phyloP scores from a whole-genome alignment of 768 basidiomycete species.

The Crepidotus variabilis region DNA sequence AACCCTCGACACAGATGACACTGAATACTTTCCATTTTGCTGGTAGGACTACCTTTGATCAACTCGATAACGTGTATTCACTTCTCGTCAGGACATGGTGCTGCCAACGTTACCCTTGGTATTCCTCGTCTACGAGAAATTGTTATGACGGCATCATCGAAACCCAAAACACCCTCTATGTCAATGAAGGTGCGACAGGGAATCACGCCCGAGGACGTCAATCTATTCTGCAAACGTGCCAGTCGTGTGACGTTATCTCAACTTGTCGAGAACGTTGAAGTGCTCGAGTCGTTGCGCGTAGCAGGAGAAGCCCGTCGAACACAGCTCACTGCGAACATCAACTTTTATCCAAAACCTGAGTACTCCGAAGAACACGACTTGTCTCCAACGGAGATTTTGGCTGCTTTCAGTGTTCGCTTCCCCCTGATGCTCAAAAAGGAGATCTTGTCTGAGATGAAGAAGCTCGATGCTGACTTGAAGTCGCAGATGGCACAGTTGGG shows the following conservation, averaged over 20 bases:
- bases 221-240: conserved; percentile 84
- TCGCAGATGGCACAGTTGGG: conserved; percentile 80
- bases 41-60: conserved; percentile 40
- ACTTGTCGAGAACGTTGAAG: conserved; percentile 76
- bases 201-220: conserved; percentile 51
- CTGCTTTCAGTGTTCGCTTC: conserved; percentile 70
- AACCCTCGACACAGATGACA: conserved; percentile 99
- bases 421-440: conserved; percentile 81
- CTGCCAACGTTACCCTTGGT: conserved; percentile 98
- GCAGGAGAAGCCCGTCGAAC: conserved; percentile 70
- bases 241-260: conserved; percentile 85
- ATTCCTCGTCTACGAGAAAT: conserved; percentile 98
- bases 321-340: conserved; percentile 74
- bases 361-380: conserved; percentile 83
- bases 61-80: conserved; percentile 3
- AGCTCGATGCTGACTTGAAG: conserved; percentile 73
- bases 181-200: conserved; percentile 65
- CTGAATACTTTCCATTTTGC: conserved; percentile 99
- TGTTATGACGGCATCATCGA: conserved; percentile 96
- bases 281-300: conserved; percentile 72
- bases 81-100: conserved; percentile 81
- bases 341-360: conserved; percentile 84
- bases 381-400: conserved; percentile 65
- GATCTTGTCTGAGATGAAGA: conserved; percentile 82
- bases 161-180: conserved; percentile 98